Evolutionary conservation across 2,329 filamentous ascomycete genomes (phyloP), one percentile per base, ranked within the genome.

Genomic region (Phyllosticta capitalensis): DNA sequence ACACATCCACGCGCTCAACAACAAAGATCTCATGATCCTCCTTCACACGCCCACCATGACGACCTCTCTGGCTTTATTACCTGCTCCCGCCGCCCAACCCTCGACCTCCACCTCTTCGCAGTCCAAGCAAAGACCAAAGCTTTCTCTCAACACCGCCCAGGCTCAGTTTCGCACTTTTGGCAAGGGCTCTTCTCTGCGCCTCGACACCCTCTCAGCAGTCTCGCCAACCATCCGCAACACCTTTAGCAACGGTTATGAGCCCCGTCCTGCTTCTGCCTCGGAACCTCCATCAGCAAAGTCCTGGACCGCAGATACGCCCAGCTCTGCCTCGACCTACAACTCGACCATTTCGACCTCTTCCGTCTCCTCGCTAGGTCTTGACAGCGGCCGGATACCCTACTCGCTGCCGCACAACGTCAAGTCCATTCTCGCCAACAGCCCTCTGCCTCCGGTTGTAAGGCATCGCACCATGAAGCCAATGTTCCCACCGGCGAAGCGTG

Each of bases 161-260:
- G 74, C 76, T 45, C 73, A 77, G 55, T 65, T 71, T 10, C 69
- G 72, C 60, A 77, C 78, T 21, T 83, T 82, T 67, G 80, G 80
- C 60, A 82, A 78, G 62, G 77, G 76, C 45, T 77, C 78, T 22
- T 79, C 78, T 58, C 70, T 84, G 52, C 77, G 80, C 14, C 74
- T 83, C 54, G 76, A 80, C 52, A 79, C 79, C 2, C 72, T 82
- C 21, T 79, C 79, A 55, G 74, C 80, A n/a, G 76, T 79, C 28
- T 85, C 83, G 7, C 83, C 83, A 10, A 86, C 83, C 1, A 73
- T 78, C 50, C 76, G 80, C 65, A 86, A 85, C 69, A 86, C 83
- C 56, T 83, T 84, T 67, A 78, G 74, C 65, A 86, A 86, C 71
- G 79, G 81, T 55, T 83, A 83, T 64, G 78, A 82, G 65, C 51